phyloP scores from a whole-genome alignment of 129 eudicot species.

The Solidago caesia region DNA sequence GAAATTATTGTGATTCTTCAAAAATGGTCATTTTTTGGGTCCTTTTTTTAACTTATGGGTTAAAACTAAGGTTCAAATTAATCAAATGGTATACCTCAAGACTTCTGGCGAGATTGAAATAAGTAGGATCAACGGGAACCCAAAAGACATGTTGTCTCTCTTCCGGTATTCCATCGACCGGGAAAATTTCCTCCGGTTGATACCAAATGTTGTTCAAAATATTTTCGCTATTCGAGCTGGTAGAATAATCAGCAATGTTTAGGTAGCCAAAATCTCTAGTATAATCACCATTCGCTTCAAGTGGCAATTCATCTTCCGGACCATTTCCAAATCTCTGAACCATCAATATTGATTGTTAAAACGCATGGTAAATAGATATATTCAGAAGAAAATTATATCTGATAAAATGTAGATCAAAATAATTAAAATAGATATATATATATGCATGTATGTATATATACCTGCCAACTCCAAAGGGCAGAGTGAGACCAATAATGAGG shows the following conservation, averaged over 20 bases:
- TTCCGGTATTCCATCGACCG: constrained; percentile 48
- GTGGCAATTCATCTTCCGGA: constrained; percentile 39
- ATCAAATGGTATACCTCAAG: constrained; percentile 36
- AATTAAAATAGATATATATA: too few species aligned
- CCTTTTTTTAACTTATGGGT: neutral
- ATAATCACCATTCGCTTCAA: constrained; percentile 54
- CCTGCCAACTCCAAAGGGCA: constrained; percentile 75
- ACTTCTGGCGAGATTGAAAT: constrained; percentile 32
- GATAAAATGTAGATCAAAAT: neutral
- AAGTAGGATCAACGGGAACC: constrained; percentile 41
- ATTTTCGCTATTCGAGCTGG: constrained; percentile 20
- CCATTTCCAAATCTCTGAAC: constrained; percentile 54
- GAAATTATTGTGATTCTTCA: too few species aligned
- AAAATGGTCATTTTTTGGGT: too few species aligned
- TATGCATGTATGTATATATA: too few species aligned
- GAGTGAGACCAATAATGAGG: constrained; percentile 52
- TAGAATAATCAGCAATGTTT: constrained; percentile 32
- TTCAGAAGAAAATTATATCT: neutral
- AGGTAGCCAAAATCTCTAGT: constrained; percentile 45
- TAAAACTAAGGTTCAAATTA: too few species aligned
- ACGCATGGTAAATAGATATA: too few species aligned
- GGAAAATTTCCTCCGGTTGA: constrained; percentile 62
- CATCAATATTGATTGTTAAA: neutral
- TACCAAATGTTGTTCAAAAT: constrained; percentile 50
- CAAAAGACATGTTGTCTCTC: constrained; percentile 56